These are phyloP conservation scores for Paspalum notatum DNA, from an alignment of 176 grass and related monocot species.

Conservation along the genomic window DNA sequence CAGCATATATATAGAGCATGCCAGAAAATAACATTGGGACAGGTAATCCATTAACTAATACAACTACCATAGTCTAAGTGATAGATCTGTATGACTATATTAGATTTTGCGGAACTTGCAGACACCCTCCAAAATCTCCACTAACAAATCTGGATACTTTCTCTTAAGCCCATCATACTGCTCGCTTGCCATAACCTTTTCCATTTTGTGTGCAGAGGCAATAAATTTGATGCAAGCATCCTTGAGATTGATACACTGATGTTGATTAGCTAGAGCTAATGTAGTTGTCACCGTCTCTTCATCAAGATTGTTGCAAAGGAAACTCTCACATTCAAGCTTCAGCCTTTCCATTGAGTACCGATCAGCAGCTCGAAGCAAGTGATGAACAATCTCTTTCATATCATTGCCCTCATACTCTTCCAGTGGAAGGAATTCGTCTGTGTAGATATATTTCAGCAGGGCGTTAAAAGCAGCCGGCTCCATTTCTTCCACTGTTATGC, in stretches of 20 bases:
- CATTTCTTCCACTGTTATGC: background rate
- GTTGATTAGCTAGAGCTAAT: slow-evolving; percentile 37
- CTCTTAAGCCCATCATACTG: slow-evolving; percentile 11
- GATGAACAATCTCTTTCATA: background rate
- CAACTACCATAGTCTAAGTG: background rate
- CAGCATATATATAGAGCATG: background rate
- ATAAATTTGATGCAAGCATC: slow-evolving; percentile 37
- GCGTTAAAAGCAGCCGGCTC: background rate
- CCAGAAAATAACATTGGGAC: background rate
- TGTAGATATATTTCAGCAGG: background rate
- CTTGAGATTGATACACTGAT: background rate
- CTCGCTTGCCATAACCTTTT: background rate
- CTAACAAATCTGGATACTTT: slow-evolving; percentile 8
- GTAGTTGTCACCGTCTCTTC: slow-evolving; percentile 3
- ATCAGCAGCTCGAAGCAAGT: slow-evolving; percentile 28
- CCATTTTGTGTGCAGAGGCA: background rate
- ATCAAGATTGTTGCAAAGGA: background rate
- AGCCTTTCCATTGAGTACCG: slow-evolving; percentile 24
- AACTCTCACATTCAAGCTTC: slow-evolving; percentile 3
- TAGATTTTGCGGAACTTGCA: slow-evolving; percentile 1
- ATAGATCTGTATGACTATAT: background rate
- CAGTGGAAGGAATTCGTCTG: background rate
- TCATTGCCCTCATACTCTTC: background rate
- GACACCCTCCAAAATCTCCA: background rate
- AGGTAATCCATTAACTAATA: background rate